A percentile compares a stretch with the other conserved stretches of the same genome.
Conservation (phyloP, 768 basidiomycete species). For the Hygrocybe punicea region DNA sequence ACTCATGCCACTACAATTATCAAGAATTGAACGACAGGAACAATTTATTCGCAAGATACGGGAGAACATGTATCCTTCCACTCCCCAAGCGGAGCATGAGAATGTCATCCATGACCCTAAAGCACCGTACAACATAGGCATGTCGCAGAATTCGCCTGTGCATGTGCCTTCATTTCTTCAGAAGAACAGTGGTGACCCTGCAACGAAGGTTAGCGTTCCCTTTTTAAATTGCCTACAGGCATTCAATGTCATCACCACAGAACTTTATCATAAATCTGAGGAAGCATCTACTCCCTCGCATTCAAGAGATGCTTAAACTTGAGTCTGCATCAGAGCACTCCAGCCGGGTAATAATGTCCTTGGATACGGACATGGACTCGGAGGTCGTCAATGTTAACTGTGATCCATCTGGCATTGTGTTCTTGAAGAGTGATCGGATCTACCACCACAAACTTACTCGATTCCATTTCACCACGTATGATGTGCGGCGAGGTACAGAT, state of each 20-base stretch:
- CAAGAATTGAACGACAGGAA: not conserved
- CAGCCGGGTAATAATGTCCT: not conserved
- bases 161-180: constrained; percentile 11
- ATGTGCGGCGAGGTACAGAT: constrained; percentile 37
- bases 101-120: constrained; percentile 2
- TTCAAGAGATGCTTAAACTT: not conserved
- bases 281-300: constrained; percentile 18
- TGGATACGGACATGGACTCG: constrained; percentile 2
- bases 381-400: constrained; percentile 14
- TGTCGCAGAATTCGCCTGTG: constrained; percentile 4
- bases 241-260: constrained; percentile 1
- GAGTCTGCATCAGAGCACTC: not conserved
- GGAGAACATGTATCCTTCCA: not conserved
- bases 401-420: constrained; percentile 13
- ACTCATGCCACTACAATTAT: not conserved
- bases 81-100: not conserved
- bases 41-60: not conserved
- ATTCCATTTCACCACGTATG: constrained; percentile 41
- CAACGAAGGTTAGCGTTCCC: constrained; percentile 6
- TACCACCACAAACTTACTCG: constrained; percentile 25
- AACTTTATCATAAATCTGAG: constrained; percentile 20
- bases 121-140: constrained; percentile 12
- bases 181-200: constrained; percentile 16
- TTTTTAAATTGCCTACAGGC: not conserved
- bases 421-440: constrained; percentile 7